phyloP scores from a whole-genome alignment of 176 grass and related monocot genomes.

The Aechmea fasciata region DNA sequence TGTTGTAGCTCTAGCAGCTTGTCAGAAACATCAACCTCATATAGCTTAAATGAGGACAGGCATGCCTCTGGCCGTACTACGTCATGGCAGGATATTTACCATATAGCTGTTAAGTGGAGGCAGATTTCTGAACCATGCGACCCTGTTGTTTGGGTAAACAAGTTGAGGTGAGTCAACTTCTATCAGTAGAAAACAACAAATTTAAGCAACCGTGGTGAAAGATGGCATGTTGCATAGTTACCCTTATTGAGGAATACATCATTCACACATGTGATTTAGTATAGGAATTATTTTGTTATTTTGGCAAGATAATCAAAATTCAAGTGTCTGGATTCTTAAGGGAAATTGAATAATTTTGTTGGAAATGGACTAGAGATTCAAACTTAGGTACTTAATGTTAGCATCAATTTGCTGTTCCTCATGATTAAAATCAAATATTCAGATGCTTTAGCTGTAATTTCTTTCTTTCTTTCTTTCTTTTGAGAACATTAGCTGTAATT shows the following conservation, averaged over 20 bases:
- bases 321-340: neutral
- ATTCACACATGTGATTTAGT: no score
- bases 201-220: no score
- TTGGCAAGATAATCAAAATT: no score
- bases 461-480: no score
- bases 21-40: constrained; percentile 43
- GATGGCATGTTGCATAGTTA: no score
- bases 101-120: constrained; percentile 87
- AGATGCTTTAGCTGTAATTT: no score
- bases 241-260: no score
- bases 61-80: constrained; percentile 49
- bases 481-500: no score
- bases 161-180: constrained; percentile 49
- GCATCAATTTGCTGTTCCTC: no score
- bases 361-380: neutral
- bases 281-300: no score
- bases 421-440: no score
- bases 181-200: no score
- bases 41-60: constrained; percentile 56
- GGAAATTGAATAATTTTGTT: neutral
- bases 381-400: neutral
- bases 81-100: constrained; percentile 92
- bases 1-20: constrained; percentile 62
- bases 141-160: constrained; percentile 98
- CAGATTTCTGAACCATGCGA: constrained; percentile 98